Percentiles rank a stretch among this genome's conserved stretches.
These are phyloP conservation scores for Colletotrichum melonis DNA, from an alignment of 2,329 filamentous ascomycete species.

Conservation along the genomic window DNA sequence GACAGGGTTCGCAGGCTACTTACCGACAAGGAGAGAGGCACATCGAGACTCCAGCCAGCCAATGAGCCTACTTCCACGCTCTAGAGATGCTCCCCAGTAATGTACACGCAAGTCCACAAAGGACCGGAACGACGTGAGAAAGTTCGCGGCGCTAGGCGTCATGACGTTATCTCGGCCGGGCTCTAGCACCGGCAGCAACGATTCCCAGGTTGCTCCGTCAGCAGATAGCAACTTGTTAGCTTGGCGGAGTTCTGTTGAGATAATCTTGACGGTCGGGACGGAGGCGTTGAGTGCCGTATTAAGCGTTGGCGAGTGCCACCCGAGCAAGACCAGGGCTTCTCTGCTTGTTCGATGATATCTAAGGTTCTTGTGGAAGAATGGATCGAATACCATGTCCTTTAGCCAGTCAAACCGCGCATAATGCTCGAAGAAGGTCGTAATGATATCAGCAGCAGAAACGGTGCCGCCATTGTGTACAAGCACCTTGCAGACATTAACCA, in stretches of 20 bases:
- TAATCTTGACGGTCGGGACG: slow-evolving; percentile 59
- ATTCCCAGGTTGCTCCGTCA: slow-evolving; percentile 53
- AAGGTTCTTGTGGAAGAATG: slow-evolving; percentile 65
- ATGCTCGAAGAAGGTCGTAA: slow-evolving; percentile 71
- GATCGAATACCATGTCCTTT: slow-evolving; percentile 66
- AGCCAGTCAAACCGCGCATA: slow-evolving; percentile 72
- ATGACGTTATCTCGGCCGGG: neutral
- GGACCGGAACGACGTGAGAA: slow-evolving; percentile 61
- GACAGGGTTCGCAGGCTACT: slow-evolving; percentile 38
- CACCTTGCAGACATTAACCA: slow-evolving; percentile 70
- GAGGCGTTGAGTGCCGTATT: slow-evolving; percentile 70
- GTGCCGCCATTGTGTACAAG: slow-evolving; percentile 50
- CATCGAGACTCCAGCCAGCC: slow-evolving; percentile 74
- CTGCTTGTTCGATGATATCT: slow-evolving; percentile 65
- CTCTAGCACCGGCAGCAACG: slow-evolving; percentile 47
- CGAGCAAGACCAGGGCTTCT: slow-evolving; percentile 72
- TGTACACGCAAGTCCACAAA: slow-evolving; percentile 72
- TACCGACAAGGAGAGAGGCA: slow-evolving; percentile 67
- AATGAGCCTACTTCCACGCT: slow-evolving; percentile 65
- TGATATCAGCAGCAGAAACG: slow-evolving; percentile 61
- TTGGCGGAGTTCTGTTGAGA: slow-evolving; percentile 62
- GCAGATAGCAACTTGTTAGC: slow-evolving; percentile 54
- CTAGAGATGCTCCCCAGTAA: slow-evolving; percentile 71
- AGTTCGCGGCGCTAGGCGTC: slow-evolving; percentile 53
- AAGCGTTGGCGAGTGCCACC: slow-evolving; percentile 70